phyloP scores from a whole-genome alignment of 2,329 filamentous ascomycete species.

The Amylocarpus encephaloides region DNA sequence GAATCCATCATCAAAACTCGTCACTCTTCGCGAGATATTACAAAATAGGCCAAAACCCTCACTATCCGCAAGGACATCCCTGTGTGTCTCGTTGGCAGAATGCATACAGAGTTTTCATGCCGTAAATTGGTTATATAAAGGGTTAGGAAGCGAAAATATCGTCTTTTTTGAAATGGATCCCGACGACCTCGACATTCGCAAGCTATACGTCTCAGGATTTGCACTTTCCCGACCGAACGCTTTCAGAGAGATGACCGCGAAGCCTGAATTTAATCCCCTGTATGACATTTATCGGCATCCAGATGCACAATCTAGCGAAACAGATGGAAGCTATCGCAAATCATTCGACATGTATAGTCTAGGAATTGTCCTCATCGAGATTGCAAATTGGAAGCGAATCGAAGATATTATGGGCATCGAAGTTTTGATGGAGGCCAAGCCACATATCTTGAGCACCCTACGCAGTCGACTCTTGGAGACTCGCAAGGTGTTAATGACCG shows the following conservation, averaged over 20 bases:
- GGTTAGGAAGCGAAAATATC: constrained; percentile 44
- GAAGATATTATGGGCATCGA: constrained; percentile 26
- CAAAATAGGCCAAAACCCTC: neutral
- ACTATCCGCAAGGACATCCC: neutral
- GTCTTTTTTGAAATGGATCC: constrained; percentile 32
- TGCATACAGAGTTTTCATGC: constrained; percentile 22
- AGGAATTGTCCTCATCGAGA: constrained; percentile 44
- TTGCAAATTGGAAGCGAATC: constrained; percentile 43
- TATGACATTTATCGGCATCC: neutral
- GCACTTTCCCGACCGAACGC: neutral
- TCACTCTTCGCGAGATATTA: neutral
- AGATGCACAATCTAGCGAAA: neutral
- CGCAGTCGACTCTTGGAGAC: too few species aligned
- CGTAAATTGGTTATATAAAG: constrained; percentile 51
- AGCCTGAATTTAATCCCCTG: neutral
- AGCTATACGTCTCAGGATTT: neutral
- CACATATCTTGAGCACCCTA: too few species aligned
- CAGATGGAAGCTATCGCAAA: constrained; percentile 26
- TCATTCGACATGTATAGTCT: constrained; percentile 46
- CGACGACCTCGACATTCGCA: neutral
- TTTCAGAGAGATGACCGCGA: neutral
- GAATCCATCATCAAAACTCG: neutral
- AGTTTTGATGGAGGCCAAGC: too few species aligned
- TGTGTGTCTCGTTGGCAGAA: neutral
- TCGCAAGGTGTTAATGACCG: too few species aligned